These are phyloP conservation scores for Lactarius psammicola DNA, from an alignment of 768 basidiomycete genomes.

Conservation along the genomic window DNA sequence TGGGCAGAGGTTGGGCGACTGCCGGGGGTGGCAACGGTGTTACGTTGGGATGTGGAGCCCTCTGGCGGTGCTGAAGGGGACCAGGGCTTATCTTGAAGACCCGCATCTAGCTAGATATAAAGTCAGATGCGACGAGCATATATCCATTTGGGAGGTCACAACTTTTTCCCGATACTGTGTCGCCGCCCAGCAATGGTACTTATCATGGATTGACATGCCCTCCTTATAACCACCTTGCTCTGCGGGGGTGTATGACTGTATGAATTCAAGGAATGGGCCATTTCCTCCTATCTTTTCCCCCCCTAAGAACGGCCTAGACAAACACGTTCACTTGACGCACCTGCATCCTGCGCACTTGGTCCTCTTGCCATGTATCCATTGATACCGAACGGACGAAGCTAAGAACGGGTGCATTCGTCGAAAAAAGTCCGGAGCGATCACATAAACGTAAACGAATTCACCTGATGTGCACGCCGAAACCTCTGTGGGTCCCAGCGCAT, in stretches of 20 bases:
- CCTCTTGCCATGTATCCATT: constrained; percentile 95
- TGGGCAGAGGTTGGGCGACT: constrained; percentile 68
- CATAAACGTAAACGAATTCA: constrained; percentile 28
- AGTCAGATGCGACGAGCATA: constrained; percentile 8
- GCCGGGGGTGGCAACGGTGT: constrained; percentile 45
- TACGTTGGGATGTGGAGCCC: constrained; percentile 37
- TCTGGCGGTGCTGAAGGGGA: constrained; percentile 69
- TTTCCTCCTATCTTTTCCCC: constrained; percentile 79
- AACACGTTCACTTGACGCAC: constrained; percentile 40
- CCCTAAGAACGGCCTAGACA: constrained; percentile 6
- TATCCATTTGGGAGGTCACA: constrained; percentile 24
- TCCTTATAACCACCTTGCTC: constrained; percentile 70
- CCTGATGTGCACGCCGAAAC: constrained; percentile 95
- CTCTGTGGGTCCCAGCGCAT: constrained; percentile 79
- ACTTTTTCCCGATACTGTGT: constrained; percentile 95
- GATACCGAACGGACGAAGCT: constrained; percentile 92
- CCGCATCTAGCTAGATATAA: constrained; percentile 64
- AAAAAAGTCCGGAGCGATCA: background rate
- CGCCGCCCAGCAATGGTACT: constrained; percentile 93
- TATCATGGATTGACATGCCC: constrained; percentile 62
- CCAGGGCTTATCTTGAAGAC: constrained; percentile 76
- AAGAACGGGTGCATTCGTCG: constrained; percentile 28
- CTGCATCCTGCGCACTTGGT: constrained; percentile 89
- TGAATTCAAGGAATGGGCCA: constrained; percentile 73
- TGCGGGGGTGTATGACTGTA: constrained; percentile 63